Conservation (phyloP, 176 grass and related monocot species). For the Ensete ventricosum region DNA sequence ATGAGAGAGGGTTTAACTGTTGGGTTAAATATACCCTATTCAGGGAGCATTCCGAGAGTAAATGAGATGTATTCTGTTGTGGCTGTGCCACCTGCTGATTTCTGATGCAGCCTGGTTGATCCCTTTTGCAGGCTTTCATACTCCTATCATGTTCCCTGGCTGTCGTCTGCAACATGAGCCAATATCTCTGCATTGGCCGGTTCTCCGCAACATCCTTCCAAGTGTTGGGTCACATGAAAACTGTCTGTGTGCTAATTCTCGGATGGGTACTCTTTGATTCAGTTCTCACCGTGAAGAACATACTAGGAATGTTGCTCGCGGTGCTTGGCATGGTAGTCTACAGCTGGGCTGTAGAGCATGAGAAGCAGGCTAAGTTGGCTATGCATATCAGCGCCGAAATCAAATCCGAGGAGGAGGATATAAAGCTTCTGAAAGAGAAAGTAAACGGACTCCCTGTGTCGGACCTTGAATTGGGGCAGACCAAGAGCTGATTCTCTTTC, state of each 20-base stretch:
- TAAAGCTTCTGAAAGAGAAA: slow-evolving; percentile 15
- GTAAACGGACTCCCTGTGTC: slow-evolving; percentile 1
- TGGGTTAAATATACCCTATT: too few relatives aligned
- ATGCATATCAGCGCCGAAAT: background rate
- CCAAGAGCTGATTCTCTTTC: slow-evolving; percentile 10
- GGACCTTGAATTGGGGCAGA: slow-evolving; percentile 1
- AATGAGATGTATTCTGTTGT: too few relatives aligned
- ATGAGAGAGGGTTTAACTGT: background rate
- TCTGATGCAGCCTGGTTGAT: background rate
- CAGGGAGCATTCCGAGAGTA: too few relatives aligned
- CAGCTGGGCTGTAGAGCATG: slow-evolving; percentile 12
- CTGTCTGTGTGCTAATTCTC: slow-evolving; percentile 14
- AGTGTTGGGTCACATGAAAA: slow-evolving; percentile 20
- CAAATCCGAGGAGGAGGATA: background rate
- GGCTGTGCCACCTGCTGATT: background rate
- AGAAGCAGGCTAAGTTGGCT: slow-evolving; percentile 4
- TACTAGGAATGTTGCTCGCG: slow-evolving; percentile 16
- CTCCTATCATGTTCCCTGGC: background rate
- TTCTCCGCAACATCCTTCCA: slow-evolving; percentile 22
- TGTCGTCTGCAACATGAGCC: background rate
- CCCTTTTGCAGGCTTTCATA: background rate
- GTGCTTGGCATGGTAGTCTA: slow-evolving; percentile 15
- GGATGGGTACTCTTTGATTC: slow-evolving; percentile 22
- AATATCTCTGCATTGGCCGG: slow-evolving; percentile 5
- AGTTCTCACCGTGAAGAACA: slow-evolving; percentile 3